phyloP scores from a whole-genome alignment of 2,329 filamentous ascomycete genomes.

The Cladosporium sp. region DNA sequence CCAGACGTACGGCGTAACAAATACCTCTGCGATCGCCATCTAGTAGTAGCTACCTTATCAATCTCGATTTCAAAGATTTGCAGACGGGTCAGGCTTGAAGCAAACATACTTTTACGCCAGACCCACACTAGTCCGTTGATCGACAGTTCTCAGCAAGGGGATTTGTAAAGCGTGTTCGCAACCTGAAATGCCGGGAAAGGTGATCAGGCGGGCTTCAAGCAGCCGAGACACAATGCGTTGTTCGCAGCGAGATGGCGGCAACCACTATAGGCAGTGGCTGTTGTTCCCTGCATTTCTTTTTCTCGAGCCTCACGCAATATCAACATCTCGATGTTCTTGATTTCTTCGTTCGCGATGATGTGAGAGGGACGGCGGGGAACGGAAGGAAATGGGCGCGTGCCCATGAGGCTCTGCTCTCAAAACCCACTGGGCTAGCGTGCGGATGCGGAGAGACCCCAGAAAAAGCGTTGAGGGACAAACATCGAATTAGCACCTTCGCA shows the following conservation, averaged over 20 bases:
- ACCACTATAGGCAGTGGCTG: not conserved
- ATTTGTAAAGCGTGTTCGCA: not conserved
- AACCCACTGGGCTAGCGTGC: slow-evolving; percentile 4
- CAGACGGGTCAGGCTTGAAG: not conserved
- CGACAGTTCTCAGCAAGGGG: slow-evolving; percentile 4
- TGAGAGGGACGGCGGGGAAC: not conserved
- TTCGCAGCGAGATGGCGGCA: not conserved
- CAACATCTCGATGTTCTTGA: not conserved
- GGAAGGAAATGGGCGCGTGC: not conserved
- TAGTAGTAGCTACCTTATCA: not conserved
- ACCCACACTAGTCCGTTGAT: not conserved
- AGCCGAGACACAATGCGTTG: slow-evolving; percentile 2
- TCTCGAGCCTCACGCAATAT: not conserved
- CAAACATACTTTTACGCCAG: slow-evolving; percentile 1
- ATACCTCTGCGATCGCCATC: not conserved
- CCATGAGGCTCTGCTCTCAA: slow-evolving; percentile 9
- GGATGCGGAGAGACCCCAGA: slow-evolving; percentile 12
- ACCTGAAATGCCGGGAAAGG: not conserved
- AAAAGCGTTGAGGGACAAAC: slow-evolving; percentile 13
- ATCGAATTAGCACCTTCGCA: not conserved
- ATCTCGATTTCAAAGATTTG: not conserved
- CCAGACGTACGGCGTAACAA: not conserved
- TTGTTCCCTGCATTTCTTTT: not conserved
- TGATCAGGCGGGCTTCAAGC: slow-evolving; percentile 2
- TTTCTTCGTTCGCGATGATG: not conserved